Conservation (phyloP, 2,329 filamentous ascomycete genomes). For the Fusarium tupiense region DNA sequence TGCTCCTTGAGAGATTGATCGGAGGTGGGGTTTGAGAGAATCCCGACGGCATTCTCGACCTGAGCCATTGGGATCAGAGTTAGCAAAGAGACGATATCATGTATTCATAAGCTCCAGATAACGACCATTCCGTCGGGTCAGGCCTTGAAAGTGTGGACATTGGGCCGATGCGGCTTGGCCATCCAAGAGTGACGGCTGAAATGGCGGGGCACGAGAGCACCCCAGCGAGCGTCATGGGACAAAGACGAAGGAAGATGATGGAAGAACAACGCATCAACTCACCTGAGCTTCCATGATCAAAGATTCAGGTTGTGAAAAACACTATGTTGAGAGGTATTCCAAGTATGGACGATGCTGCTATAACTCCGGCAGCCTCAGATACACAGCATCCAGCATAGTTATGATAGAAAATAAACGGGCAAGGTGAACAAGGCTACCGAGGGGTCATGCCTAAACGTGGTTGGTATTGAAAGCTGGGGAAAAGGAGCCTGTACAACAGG, state of each 20-base stretch:
- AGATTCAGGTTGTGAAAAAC: slow-evolving; percentile 32
- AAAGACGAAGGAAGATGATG: slow-evolving; percentile 8
- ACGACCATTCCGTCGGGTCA: slow-evolving; percentile 16
- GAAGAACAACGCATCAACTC: slow-evolving; percentile 39
- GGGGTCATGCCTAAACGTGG: slow-evolving; percentile 51
- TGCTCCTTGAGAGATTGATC: slow-evolving; percentile 80
- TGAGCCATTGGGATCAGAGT: slow-evolving; percentile 50
- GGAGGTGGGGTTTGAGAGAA: slow-evolving; percentile 85
- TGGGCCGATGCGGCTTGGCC: slow-evolving; percentile 37
- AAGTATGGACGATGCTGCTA: slow-evolving; percentile 52
- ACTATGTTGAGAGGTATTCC: slow-evolving; percentile 6
- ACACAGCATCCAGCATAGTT: slow-evolving; percentile 56
- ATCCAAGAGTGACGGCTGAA: slow-evolving; percentile 35
- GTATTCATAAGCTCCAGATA: slow-evolving; percentile 17
- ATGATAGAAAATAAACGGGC: slow-evolving; percentile 42
- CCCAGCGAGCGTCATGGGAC: slow-evolving; percentile 39
- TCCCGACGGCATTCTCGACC: slow-evolving; percentile 95
- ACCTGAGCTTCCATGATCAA: slow-evolving; percentile 61
- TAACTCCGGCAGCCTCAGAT: slow-evolving; percentile 54
- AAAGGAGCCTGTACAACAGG: slow-evolving; percentile 22
- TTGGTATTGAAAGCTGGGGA: slow-evolving; percentile 31
- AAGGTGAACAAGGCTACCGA: slow-evolving; percentile 53
- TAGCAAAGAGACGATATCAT: slow-evolving; percentile 10
- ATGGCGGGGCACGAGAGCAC: slow-evolving; percentile 45
- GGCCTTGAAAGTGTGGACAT: slow-evolving; percentile 23